A percentile compares a stretch with the other conserved stretches of the same genome.
Conservation (phyloP, 176 grass and related monocot species). For the Thinopyrum elongatum region DNA sequence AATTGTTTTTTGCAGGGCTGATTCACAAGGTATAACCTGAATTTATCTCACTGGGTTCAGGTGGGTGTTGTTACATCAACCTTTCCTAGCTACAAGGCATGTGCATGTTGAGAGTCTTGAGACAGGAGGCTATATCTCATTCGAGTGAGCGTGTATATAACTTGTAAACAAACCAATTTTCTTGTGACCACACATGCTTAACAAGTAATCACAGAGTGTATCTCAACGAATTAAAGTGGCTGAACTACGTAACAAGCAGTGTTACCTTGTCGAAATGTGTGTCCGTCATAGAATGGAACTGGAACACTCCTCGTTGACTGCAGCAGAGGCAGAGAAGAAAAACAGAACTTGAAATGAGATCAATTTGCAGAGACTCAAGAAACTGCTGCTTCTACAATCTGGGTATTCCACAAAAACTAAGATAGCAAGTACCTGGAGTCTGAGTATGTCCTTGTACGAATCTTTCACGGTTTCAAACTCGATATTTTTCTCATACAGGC, state of each 20-base stretch:
- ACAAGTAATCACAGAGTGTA: neutral
- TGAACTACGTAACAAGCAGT: neutral
- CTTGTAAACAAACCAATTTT: neutral
- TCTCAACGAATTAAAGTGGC: neutral
- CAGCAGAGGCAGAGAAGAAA: neutral
- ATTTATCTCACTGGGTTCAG: neutral
- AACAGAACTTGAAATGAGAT: slow-evolving; percentile 3
- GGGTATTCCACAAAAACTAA: neutral
- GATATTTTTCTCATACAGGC: slow-evolving; percentile 81
- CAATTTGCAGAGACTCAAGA: neutral
- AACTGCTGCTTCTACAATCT: neutral
- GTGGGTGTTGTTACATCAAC: neutral
- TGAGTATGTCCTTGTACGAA: slow-evolving; percentile 58
- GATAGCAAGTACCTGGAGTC: slow-evolving; percentile 67
- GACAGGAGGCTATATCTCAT: neutral
- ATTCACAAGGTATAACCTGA: neutral
- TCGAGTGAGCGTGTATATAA: neutral
- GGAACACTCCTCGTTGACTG: slow-evolving; percentile 70
- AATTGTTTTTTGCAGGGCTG: neutral
- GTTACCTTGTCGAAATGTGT: slow-evolving; percentile 65
- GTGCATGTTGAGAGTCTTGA: neutral
- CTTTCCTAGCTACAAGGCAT: neutral
- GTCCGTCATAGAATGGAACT: slow-evolving; percentile 58
- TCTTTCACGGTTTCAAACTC: slow-evolving; percentile 40
- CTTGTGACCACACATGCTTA: slow-evolving; percentile 3